Evolutionary conservation across 768 basidiomycete genomes (phyloP).

Genomic region (Hericium rajendrae): DNA sequence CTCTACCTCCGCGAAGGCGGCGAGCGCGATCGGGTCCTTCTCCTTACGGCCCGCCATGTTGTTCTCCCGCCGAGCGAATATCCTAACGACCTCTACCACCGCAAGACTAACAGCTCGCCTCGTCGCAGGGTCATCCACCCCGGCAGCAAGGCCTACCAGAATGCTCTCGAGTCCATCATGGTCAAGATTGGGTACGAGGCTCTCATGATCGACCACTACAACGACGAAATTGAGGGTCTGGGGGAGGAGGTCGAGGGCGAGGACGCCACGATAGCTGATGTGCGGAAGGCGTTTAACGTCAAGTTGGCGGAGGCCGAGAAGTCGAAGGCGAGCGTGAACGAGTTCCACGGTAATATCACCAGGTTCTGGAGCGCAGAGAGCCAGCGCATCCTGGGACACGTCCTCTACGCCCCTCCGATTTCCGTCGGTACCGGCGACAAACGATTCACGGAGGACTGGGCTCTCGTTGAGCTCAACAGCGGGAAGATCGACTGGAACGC

Average conservation of each 20-base stretch:
- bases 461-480: constrained; percentile 18
- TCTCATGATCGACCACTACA: constrained; percentile 11
- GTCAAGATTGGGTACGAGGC: neutral
- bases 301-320: neutral
- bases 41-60: constrained; percentile 28
- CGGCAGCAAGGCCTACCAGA: constrained; percentile 2
- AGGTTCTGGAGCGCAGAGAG: constrained; percentile 14
- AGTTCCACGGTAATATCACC: constrained; percentile 20
- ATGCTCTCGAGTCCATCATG: constrained; percentile 4
- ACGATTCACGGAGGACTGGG: constrained; percentile 20
- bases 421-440: constrained; percentile 16
- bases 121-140: constrained; percentile 1
- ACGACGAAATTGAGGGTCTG: constrained; percentile 16
- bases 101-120: neutral
- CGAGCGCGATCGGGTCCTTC: constrained; percentile 15
- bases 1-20: constrained; percentile 23
- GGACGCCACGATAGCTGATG: neutral
- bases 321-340: constrained; percentile 6
- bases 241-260: constrained; percentile 16
- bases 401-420: constrained; percentile 22
- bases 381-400: constrained; percentile 24
- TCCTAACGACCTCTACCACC: constrained; percentile 10
- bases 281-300: neutral
- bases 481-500: constrained; percentile 19
- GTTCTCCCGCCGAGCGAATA: constrained; percentile 22